Base-by-base conservation (phyloP, 1,284 basidiomycete genomes). In the Moesziomyces sp. region DNA sequence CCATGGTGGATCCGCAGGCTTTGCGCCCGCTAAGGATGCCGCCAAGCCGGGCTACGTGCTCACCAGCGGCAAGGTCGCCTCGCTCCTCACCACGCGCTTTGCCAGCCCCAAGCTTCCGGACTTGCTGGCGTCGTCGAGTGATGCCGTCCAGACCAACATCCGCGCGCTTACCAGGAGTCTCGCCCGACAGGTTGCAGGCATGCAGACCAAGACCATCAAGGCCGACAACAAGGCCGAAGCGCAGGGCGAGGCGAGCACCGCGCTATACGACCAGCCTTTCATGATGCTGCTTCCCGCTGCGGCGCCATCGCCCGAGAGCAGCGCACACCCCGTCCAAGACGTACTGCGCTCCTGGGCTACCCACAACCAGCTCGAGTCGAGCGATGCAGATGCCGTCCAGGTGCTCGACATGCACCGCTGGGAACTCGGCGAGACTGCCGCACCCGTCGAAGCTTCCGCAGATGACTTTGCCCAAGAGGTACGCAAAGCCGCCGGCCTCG, bases 101-200 rank as follows among this genome's bases (percentile, higher is more conserved):
- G 45, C 56, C 14, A 69, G 66, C 43, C 59, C 71, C 6, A 16
- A 47, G 6, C 56, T 71, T n/a, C 67, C 67, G 5, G 45, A 52
- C 19, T 47, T 48, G 2, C 54, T 73, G 14, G 50, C 71, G 0
- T 21, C 48, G 1, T 26, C 53, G 5, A 30, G 30, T 11, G 46
- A 40, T 2, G 46, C 34, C 0, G 46, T 64, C 2, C 72, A 64
- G 87, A 89, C 4, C 86, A 96, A 18, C 30, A 53, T 68, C 21
- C 87, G 88, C 26, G 87, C 88, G n/a, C 85, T 97, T 4, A 90
- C 91, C 68, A 89, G 93, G 21, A 89, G 91, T 6, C 77, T 97
- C 9, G 92, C 91, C 1, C 88, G 93, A 52, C 95, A 97, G 85
- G 90, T 93, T 38, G 91, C 91, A 11, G 94, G 94, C 1, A 92